Base-by-base conservation (phyloP, 2,329 filamentous ascomycete genomes). In the Claviceps lovelessii region DNA sequence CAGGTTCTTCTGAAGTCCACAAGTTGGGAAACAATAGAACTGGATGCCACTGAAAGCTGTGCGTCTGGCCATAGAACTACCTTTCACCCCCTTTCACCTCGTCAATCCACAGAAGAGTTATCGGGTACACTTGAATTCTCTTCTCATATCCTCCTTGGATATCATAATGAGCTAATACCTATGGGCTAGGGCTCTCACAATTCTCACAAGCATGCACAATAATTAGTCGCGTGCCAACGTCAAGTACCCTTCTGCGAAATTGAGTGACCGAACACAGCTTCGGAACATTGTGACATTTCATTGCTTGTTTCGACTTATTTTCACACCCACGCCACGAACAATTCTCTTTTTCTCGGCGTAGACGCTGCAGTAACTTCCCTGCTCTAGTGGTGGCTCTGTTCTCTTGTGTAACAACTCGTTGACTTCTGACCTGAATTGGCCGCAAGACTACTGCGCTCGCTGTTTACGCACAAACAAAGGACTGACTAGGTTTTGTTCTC, bases 131-230 rank as follows among this genome's bases (percentile, higher is more conserved):
- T 49, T 51, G 47, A 15, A 31, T 56, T 10, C 59, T 62, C 55
- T 60, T 62, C 55, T 59, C 54, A 64, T 66, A 61, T 58, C 63
- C 49, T 60, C 56, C 31, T 59, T 59, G 47, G 61, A 61, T n/a
- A 29, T 23, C 7, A 49, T 31, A 58, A 60, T 49, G 48, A 60
- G 50, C 60, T 60, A 61, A 54, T 50, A 41, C 52, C 15, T 41
- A 61, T 61, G 53, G 57, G 58, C 47, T 59, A 61, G 19, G 46
- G 50, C 53, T 33, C 61, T 57, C 44, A 58, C 61, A 49, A 3
- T 23, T 23, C 23, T 23, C 23, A 23, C 23, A 42, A 9, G 7
- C 46, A 53, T 50, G 49, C 47, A 41, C 47, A 54, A 28, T 4
- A 51, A 42, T 5, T 31, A 17, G 19, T 50, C 28, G 23, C 29